phyloP scores from a whole-genome alignment of 164 flowering plant genomes.

The Chimonanthus salicifolius region DNA sequence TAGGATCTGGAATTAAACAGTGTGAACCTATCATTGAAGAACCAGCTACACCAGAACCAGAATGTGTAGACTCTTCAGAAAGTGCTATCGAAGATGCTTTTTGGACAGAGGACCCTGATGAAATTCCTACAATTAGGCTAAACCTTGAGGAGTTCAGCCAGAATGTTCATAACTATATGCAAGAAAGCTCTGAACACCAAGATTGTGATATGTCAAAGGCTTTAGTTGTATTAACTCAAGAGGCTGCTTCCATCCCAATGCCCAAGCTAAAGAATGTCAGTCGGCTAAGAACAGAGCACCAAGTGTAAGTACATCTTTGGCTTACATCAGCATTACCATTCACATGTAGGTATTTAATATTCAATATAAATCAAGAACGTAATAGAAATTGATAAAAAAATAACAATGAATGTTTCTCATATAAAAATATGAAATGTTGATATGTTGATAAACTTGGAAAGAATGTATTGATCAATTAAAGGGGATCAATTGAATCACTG shows the following conservation, averaged over 20 bases:
- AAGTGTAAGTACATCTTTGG: constrained; percentile 24
- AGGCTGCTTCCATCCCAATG: constrained; percentile 53
- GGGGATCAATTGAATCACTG: no score
- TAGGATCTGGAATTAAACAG: constrained; percentile 7
- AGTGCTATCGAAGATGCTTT: constrained; percentile 66
- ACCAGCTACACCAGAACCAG: constrained; percentile 76
- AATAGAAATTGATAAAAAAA: no score
- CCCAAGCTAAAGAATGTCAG: constrained; percentile 54
- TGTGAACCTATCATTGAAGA: constrained; percentile 71
- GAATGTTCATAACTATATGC: constrained; percentile 61
- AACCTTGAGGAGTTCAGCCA: constrained; percentile 59
- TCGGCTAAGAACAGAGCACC: constrained; percentile 70
- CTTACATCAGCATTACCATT: background rate
- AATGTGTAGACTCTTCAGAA: constrained; percentile 31
- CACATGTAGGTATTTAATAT: no score
- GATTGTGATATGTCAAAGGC: constrained; percentile 74
- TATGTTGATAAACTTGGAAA: no score
- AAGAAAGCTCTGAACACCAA: constrained; percentile 52
- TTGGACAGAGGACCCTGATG: constrained; percentile 61
- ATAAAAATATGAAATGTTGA: no score
- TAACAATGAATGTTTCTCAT: no score
- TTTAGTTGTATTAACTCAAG: constrained; percentile 47
- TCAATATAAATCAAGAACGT: no score
- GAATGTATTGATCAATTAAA: no score
- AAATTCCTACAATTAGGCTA: constrained; percentile 81